Evolutionary conservation across 441 rosid genomes (phyloP).

Genomic region (Syzygium syzygioides): DNA sequence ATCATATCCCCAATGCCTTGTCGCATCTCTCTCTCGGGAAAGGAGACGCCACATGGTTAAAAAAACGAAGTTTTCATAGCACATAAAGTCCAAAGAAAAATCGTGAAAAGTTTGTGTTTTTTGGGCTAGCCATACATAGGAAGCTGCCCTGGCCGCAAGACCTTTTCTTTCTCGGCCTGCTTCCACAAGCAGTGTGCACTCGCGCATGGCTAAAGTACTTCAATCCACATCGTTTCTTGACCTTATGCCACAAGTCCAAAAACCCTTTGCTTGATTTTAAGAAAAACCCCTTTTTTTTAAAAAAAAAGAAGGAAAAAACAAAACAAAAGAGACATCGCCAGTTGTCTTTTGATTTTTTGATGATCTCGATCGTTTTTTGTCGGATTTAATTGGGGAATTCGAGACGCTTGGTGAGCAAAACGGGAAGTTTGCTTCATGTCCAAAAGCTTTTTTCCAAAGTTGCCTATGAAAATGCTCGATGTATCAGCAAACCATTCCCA

Average conservation of each 20-base stretch:
- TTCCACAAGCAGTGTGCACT: neutral
- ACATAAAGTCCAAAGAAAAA: neutral
- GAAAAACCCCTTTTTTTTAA: neutral
- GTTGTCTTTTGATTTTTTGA: accelerated
- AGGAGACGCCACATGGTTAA: neutral
- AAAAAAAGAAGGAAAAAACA: neutral
- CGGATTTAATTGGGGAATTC: neutral
- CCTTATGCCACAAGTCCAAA: neutral
- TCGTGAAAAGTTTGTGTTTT: neutral
- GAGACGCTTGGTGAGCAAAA: neutral
- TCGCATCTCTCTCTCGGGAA: neutral
- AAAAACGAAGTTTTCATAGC: neutral
- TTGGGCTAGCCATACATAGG: accelerated
- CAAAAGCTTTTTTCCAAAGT: neutral
- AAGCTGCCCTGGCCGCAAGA: neutral
- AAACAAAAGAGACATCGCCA: neutral
- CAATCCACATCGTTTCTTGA: neutral
- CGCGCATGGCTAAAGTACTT: neutral
- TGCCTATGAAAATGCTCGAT: neutral
- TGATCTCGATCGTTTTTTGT: neutral
- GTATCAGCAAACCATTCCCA: neutral
- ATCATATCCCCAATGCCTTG: neutral
- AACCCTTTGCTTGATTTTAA: neutral
- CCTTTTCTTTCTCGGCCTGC: neutral
- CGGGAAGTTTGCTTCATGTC: neutral